Conservation (phyloP, 2,329 filamentous ascomycete genomes). For the Cercospora sesami region DNA sequence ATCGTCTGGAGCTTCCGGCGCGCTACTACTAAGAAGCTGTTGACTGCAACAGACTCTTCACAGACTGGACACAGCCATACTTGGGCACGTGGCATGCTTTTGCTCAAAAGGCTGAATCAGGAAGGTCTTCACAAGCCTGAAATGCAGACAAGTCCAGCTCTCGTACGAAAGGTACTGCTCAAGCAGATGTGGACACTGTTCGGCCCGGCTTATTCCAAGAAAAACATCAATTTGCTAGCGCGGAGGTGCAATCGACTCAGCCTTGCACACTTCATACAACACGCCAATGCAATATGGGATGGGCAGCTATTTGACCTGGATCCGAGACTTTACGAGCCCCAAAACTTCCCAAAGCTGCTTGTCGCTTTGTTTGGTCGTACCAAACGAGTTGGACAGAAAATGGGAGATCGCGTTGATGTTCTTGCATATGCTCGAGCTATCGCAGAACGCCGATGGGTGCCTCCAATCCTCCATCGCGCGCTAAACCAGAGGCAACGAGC, state of each 20-base stretch:
- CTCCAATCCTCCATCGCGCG: background rate
- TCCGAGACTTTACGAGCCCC: slow-evolving; percentile 19
- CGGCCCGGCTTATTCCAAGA: slow-evolving; percentile 35
- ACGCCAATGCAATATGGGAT: slow-evolving; percentile 37
- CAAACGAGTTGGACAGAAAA: slow-evolving; percentile 13
- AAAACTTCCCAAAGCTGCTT: slow-evolving; percentile 21
- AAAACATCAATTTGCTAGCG: slow-evolving; percentile 25
- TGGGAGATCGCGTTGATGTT: slow-evolving; percentile 29
- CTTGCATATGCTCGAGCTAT: slow-evolving; percentile 24
- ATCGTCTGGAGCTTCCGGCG: slow-evolving; percentile 39
- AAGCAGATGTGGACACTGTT: slow-evolving; percentile 40
- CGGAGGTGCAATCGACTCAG: slow-evolving; percentile 28
- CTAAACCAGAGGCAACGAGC: background rate
- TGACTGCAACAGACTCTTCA: slow-evolving; percentile 7
- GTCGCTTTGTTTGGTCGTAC: slow-evolving; percentile 28
- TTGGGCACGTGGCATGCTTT: slow-evolving; percentile 37
- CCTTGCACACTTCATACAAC: slow-evolving; percentile 34
- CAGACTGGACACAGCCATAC: slow-evolving; percentile 11
- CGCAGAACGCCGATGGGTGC: slow-evolving; percentile 2
- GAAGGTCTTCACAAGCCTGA: slow-evolving; percentile 29
- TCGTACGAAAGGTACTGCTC: slow-evolving; percentile 28
- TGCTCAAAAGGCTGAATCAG: slow-evolving; percentile 33
- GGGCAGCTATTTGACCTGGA: slow-evolving; percentile 23
- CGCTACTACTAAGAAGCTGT: slow-evolving; percentile 21
- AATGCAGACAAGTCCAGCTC: slow-evolving; percentile 18